Base-by-base conservation (phyloP, 2,329 filamentous ascomycete species). In the Penicillium sp. region DNA sequence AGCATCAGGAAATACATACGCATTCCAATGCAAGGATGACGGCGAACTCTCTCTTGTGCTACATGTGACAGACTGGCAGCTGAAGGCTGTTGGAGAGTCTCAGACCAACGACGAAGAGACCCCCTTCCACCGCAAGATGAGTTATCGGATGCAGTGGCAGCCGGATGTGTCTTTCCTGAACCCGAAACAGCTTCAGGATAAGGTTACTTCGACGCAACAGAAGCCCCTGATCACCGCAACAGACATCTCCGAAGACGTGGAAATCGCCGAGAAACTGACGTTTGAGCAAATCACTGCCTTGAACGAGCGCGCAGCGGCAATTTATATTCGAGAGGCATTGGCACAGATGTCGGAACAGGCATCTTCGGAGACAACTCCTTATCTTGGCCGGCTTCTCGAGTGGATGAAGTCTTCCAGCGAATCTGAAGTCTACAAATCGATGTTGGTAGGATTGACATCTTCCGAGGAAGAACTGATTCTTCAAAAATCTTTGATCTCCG, bases 131-230 rank as follows among this genome's bases (percentile, higher is more conserved):
- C 49, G 36, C 16, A 40, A 51, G 14, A 51, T 51, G 49, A 40
- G 37, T n/a, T 51, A 51, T 39, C 49, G 49, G 22, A 51, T 51
- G 49, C 33, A 51, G 19, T 51, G 49, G 49, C 49, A 51, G 33
- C 49, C 49, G 7, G 49, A 51, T 11, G 36, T 24, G 16, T 22
- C 18, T 3, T 51, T 51, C 36, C 4, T 51, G 4, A 27, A 4
- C 36, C 16, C 49, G 4, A 39, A 27, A 7, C 49, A 51, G 19
- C 35, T 51, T 40, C n/a, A 36, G 31, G 46, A 35, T 35, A 13
- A 9, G 19, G 10, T 31, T 14, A 13, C 6, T 27, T 10, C 49
- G 2, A 39, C 11, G 22, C 9, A 18, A 11, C 31, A 51, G 14
- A 27, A 18, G 10, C 9, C 18, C 11, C 9, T n/a, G 16, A 36